Evolutionary conservation across 2,329 filamentous ascomycete genomes (phyloP).

Genomic region (Westerdykella aurantiaca): DNA sequence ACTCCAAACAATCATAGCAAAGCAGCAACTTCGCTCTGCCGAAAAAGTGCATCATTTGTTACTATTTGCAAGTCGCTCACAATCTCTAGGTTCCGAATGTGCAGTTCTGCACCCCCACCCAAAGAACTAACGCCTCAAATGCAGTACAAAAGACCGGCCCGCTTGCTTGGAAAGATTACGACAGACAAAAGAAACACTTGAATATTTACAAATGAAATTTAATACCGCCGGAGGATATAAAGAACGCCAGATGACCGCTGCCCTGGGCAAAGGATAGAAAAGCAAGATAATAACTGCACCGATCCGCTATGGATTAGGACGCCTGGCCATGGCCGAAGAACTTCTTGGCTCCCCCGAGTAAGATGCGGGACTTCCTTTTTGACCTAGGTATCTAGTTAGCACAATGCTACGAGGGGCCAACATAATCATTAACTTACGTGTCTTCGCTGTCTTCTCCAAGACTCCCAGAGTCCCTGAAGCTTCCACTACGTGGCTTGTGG

Average conservation of each 20-base stretch:
- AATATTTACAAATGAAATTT: background rate
- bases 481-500: conserved; percentile 6
- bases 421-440: conserved; percentile 5
- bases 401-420: background rate
- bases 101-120: too few relatives aligned
- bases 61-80: too few relatives aligned
- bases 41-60: too few relatives aligned
- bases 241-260: background rate
- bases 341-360: background rate
- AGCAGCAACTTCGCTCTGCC: too few relatives aligned
- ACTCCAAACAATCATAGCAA: too few relatives aligned
- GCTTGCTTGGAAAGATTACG: too few relatives aligned
- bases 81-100: too few relatives aligned
- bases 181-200: too few relatives aligned
- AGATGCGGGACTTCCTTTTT: background rate
- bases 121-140: too few relatives aligned
- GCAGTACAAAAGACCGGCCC: too few relatives aligned
- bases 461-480: conserved; percentile 6
- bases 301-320: background rate
- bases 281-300: too few relatives aligned
- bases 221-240: background rate
- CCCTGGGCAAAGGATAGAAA: too few relatives aligned
- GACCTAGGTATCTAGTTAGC: background rate
- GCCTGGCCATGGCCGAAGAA: background rate
- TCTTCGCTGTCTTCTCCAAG: conserved; percentile 15